Percentiles rank a stretch among this genome's conserved stretches.
These are phyloP conservation scores for Gamarada debralockiae DNA, from an alignment of 495 filamentous ascomycete genomes.

Conservation along the genomic window DNA sequence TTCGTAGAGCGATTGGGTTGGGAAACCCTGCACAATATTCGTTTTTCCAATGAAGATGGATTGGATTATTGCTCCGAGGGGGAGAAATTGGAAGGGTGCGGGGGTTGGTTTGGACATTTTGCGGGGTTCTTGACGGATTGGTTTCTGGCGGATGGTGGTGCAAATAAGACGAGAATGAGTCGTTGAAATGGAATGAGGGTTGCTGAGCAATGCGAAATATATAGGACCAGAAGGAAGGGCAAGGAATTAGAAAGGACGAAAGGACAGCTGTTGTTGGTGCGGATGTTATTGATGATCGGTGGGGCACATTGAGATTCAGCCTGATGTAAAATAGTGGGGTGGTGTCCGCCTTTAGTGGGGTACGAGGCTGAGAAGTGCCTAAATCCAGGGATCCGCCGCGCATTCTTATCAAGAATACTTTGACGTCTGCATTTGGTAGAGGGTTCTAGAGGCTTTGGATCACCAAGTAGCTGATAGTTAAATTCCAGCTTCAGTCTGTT, in stretches of 20 bases:
- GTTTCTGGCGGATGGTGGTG: no score
- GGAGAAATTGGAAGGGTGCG: slow-evolving; percentile 62
- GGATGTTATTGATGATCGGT: neutral
- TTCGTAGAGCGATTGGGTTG: slow-evolving; percentile 66
- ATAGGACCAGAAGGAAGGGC: neutral
- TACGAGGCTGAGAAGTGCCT: no score
- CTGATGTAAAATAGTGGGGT: slow-evolving; percentile 6
- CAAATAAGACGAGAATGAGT: no score
- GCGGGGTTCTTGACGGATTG: neutral
- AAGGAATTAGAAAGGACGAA: neutral
- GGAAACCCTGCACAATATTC: slow-evolving; percentile 88
- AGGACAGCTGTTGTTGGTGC: neutral
- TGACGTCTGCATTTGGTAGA: no score
- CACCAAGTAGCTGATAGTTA: no score
- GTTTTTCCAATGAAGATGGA: slow-evolving; percentile 63
- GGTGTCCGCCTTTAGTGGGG: no score
- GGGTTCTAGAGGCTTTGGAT: no score
- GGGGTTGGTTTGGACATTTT: slow-evolving; percentile 13
- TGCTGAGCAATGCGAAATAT: neutral
- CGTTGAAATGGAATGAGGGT: no score
- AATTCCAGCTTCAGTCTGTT: no score
- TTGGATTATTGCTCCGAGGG: slow-evolving; percentile 85
- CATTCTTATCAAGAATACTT: no score
- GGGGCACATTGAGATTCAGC: neutral
- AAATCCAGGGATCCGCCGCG: no score